phyloP scores from a whole-genome alignment of 257 asterid species.

The Galeopsis tetrahit region DNA sequence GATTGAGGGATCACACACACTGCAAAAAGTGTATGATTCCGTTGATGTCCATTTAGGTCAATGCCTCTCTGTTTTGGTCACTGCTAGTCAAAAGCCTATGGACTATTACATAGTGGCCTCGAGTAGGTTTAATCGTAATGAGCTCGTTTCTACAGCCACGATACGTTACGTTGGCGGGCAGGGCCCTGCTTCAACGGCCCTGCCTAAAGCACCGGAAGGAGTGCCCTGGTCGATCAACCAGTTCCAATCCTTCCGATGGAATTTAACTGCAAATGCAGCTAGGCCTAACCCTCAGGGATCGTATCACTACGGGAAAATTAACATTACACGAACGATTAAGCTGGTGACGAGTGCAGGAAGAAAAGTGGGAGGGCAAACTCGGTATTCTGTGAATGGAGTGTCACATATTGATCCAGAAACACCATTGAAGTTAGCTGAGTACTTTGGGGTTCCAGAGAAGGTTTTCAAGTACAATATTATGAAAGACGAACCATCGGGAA shows the following conservation, averaged over 20 bases:
- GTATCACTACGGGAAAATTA: slow-evolving; percentile 65
- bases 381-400: slow-evolving; percentile 58
- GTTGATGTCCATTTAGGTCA: slow-evolving; percentile 68
- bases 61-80: slow-evolving; percentile 58
- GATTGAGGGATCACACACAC: slow-evolving; percentile 63
- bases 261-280: slow-evolving; percentile 72
- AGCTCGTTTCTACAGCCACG: slow-evolving; percentile 43
- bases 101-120: slow-evolving; percentile 66
- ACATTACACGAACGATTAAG: slow-evolving; percentile 62
- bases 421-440: slow-evolving; percentile 60
- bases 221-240: slow-evolving; percentile 67
- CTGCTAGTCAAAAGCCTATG: slow-evolving; percentile 53
- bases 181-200: slow-evolving; percentile 49
- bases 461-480: slow-evolving; percentile 53
- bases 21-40: slow-evolving; percentile 58
- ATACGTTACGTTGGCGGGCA: slow-evolving; percentile 46
- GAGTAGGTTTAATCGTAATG: slow-evolving; percentile 48
- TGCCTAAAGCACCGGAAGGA: slow-evolving; percentile 52
- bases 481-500: slow-evolving; percentile 43
- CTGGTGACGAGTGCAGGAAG: slow-evolving; percentile 34
- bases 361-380: slow-evolving; percentile 46
- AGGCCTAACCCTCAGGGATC: slow-evolving; percentile 82
- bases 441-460: slow-evolving; percentile 47
- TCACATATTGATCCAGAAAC: slow-evolving; percentile 58
- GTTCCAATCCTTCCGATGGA: slow-evolving; percentile 63